These are phyloP conservation scores for Clonostachys byssicola DNA, from an alignment of 2,329 filamentous ascomycete genomes.

Conservation along the genomic window DNA sequence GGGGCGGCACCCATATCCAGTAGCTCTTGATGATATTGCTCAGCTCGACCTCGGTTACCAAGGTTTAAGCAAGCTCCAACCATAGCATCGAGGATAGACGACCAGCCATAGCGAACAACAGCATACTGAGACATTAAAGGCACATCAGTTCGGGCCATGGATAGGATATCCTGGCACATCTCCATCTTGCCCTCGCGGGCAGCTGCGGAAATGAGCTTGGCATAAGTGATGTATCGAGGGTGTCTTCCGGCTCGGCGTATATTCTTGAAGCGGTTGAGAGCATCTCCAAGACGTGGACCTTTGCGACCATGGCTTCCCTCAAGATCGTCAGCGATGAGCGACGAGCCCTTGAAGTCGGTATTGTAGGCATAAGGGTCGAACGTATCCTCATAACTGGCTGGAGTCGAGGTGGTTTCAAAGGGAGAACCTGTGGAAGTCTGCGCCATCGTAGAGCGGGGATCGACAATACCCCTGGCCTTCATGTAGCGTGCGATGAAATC, in stretches of 20 bases:
- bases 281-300: slow-evolving; percentile 72
- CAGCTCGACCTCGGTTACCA: slow-evolving; percentile 75
- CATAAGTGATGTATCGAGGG: slow-evolving; percentile 93
- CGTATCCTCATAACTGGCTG: slow-evolving; percentile 69
- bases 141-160: slow-evolving; percentile 85
- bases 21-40: slow-evolving; percentile 87
- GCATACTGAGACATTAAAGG: slow-evolving; percentile 81
- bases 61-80: slow-evolving; percentile 84
- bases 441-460: slow-evolving; percentile 47
- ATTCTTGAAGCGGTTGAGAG: slow-evolving; percentile 80
- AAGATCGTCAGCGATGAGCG: slow-evolving; percentile 83
- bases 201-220: slow-evolving; percentile 88
- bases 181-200: slow-evolving; percentile 81
- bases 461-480: slow-evolving; percentile 46
- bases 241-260: slow-evolving; percentile 90
- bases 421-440: slow-evolving; percentile 40
- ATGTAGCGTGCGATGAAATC: slow-evolving; percentile 63
- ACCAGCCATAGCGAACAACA: slow-evolving; percentile 91
- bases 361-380: slow-evolving; percentile 88
- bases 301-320: slow-evolving; percentile 75
- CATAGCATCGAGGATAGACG: slow-evolving; percentile 94
- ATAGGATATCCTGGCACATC: slow-evolving; percentile 79
- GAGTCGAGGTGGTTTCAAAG: slow-evolving; percentile 49
- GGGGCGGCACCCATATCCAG: slow-evolving; percentile 86
- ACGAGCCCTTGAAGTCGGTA: slow-evolving; percentile 91